Percentiles rank a stretch among this genome's conserved stretches.
These are phyloP conservation scores for Serendipita sp. DNA, from an alignment of 768 basidiomycete species.

Conservation along the genomic window DNA sequence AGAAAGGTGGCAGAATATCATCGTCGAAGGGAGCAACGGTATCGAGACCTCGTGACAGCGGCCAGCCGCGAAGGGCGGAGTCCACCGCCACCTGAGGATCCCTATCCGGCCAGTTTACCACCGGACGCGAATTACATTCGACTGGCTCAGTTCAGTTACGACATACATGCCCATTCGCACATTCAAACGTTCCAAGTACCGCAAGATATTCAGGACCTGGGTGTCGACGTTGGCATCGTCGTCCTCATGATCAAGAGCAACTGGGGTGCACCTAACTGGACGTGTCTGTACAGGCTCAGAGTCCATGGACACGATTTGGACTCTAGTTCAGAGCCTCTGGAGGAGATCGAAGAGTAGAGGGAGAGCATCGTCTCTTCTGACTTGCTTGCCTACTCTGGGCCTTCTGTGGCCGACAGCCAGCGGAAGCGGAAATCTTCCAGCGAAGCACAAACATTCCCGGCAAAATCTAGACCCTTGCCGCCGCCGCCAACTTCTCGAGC, in stretches of 20 bases:
- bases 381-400: too few relatives aligned
- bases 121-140: constrained; percentile 36
- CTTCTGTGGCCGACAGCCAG: too few relatives aligned
- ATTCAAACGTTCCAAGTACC: constrained; percentile 73
- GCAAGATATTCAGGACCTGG: constrained; percentile 48
- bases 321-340: neutral
- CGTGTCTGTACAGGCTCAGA: constrained; percentile 77
- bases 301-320: constrained; percentile 39
- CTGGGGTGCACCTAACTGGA: constrained; percentile 72
- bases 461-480: too few relatives aligned
- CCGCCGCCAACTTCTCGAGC: too few relatives aligned
- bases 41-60: constrained; percentile 15
- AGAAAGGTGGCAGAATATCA: constrained; percentile 40
- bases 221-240: constrained; percentile 74
- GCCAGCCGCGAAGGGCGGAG: constrained; percentile 12
- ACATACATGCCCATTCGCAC: constrained; percentile 34
- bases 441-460: too few relatives aligned
- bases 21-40: constrained; percentile 18
- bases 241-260: constrained; percentile 67
- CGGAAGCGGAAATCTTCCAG: too few relatives aligned
- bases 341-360: neutral
- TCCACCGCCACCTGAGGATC: constrained; percentile 19
- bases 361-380: too few relatives aligned
- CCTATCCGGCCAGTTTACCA: constrained; percentile 22
- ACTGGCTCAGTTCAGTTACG: constrained; percentile 53